Percentiles rank a stretch among this genome's conserved stretches.
Evolutionary conservation across 169 alveolate species (phyloP).

Genomic region (Plasmodium chabaudi): DNA sequence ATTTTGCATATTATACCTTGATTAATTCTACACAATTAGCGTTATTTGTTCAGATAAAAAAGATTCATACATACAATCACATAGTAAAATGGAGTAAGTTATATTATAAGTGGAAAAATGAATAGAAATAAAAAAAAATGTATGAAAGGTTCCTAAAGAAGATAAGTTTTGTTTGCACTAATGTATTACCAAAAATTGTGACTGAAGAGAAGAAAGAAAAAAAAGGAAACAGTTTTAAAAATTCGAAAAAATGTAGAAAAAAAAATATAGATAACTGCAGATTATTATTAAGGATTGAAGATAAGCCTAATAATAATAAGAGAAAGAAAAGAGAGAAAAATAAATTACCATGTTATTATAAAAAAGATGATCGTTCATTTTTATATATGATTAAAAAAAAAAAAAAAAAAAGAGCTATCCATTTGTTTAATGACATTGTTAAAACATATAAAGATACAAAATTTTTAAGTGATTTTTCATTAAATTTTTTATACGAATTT

Average conservation of each 20-base stretch:
- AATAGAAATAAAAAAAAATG: conserved; percentile 43
- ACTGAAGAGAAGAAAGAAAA: conserved; percentile 17
- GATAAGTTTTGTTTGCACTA: conserved; percentile 47
- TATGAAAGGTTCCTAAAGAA: conserved; percentile 45
- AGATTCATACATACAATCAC: not conserved
- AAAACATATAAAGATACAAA: conserved; percentile 31
- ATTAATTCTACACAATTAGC: too few relatives aligned
- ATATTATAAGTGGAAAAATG: not conserved
- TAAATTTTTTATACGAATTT: conserved; percentile 23
- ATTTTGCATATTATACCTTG: too few relatives aligned
- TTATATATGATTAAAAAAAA: conserved; percentile 32
- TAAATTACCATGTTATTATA: conserved; percentile 11
- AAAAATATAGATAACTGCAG: not conserved
- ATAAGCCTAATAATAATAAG: not conserved
- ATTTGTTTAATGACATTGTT: conserved; percentile 46
- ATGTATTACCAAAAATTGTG: conserved; percentile 23
- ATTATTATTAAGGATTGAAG: conserved; percentile 38
- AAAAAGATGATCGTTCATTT: conserved; percentile 26
- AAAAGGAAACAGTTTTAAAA: conserved; percentile 4
- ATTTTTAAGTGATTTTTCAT: conserved; percentile 59
- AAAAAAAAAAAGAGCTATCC: not conserved
- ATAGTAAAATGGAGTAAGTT: not conserved
- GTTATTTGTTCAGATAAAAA: too few relatives aligned
- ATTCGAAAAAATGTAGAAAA: conserved; percentile 19
- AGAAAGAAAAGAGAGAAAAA: conserved; percentile 8